Evolutionary conservation across 2,329 filamentous ascomycete species (phyloP), one percentile per base, ranked within the genome.

Genomic region (Fonsecaea pedrosoi): DNA sequence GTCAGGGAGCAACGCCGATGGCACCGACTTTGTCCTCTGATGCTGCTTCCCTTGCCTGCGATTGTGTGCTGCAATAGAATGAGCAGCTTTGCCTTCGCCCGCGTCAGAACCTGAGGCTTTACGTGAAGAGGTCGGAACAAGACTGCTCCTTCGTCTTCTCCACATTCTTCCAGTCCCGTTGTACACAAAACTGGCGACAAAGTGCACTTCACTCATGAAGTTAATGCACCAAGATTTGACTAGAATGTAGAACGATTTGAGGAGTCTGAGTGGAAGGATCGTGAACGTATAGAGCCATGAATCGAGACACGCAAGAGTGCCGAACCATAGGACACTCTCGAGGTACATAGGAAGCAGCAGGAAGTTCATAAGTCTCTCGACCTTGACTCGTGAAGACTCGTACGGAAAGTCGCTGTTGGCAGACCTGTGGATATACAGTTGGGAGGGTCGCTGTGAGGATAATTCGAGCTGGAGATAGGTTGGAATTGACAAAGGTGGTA

Each of bases 231-330:
- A 96, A 85, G 94, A 98, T 67, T 87, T 85, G 9, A 88, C 77
- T 32, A 99, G 80, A 2, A 98, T 88, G 21, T 87, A 87, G 0
- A 94, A 74, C 0, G 95, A 94, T 66, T 94, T 90, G 62, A 91
- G 78, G 73, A 99, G 98, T 2, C 95, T 87, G 66, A 99, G 85
- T 0, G 95, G 95, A 0, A 99, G 82, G 54, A 99, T 97, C 0
- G 95, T 99, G 73, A 99, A 96, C 0, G 92, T 96, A 79, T 97
- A 95, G 1, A 99, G 86, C 93, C 94, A 99, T 1, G 94, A 91
- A 77, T 99, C 95, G 5, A 99, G 83, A 78, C 95, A 99, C 6
- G 94, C 94, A 38, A 98, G 80, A 0, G 92, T 89, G 6, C 95
- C 95, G 79, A 99, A 98, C 67, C 89, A 88, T 5, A 99, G 85